These are phyloP conservation scores for Thielaviopsis ethacetica DNA, from an alignment of 2,329 filamentous ascomycete genomes.

Conservation along the genomic window DNA sequence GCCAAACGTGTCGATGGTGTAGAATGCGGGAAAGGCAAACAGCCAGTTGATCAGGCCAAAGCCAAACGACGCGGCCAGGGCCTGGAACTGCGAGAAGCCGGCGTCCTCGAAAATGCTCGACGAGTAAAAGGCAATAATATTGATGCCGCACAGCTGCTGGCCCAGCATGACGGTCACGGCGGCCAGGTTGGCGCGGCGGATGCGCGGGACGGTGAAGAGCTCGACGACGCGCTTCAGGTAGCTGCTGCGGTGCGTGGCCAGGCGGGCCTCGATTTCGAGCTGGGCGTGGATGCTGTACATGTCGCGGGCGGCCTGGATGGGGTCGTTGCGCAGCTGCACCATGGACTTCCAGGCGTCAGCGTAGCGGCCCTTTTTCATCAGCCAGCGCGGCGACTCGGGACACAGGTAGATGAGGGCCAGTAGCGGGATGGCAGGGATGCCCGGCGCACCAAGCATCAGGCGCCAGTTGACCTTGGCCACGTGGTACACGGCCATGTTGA, in stretches of 20 bases:
- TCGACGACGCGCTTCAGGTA: slow-evolving; percentile 37
- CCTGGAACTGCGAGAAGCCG: slow-evolving; percentile 23
- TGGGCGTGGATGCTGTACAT: slow-evolving; percentile 38
- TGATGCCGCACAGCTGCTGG: slow-evolving; percentile 45
- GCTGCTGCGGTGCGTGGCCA: slow-evolving; percentile 22
- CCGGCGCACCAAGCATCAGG: slow-evolving; percentile 41
- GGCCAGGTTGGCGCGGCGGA: slow-evolving; percentile 46
- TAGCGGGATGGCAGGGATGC: slow-evolving; percentile 47
- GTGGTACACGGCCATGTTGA: slow-evolving; percentile 47
- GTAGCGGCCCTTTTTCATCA: slow-evolving; percentile 43
- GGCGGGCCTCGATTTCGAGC: slow-evolving; percentile 19
- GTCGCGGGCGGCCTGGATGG: slow-evolving; percentile 44
- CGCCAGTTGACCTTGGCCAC: slow-evolving; percentile 42
- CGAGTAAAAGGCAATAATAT: slow-evolving; percentile 34
- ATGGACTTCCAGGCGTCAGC: slow-evolving; percentile 39
- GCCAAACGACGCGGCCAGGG: slow-evolving; percentile 27
- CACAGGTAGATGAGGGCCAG: slow-evolving; percentile 41
- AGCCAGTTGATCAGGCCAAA: slow-evolving; percentile 43
- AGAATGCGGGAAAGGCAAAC: slow-evolving; percentile 50
- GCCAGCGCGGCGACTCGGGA: slow-evolving; percentile 50
- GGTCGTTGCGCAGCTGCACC: slow-evolving; percentile 36
- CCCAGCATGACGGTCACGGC: slow-evolving; percentile 52
- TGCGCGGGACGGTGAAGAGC: slow-evolving; percentile 39
- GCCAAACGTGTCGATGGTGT: slow-evolving; percentile 51
- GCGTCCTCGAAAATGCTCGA: slow-evolving; percentile 28